Conservation (phyloP, 2,329 filamentous ascomycete species). For the Alternaria arbusti region DNA sequence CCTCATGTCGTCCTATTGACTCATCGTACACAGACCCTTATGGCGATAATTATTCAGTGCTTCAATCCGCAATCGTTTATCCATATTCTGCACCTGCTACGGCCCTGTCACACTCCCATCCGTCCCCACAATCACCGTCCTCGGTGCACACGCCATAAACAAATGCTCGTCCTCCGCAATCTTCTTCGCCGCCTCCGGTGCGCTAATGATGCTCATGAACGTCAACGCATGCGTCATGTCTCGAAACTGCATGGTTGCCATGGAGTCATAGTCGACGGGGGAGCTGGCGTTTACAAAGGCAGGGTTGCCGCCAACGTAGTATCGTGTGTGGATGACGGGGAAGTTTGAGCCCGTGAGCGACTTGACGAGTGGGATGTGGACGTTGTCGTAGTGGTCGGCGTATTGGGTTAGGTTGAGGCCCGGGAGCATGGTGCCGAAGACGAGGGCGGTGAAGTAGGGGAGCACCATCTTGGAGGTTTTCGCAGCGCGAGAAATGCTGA, state of each 20-base stretch:
- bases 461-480: not conserved
- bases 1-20: not conserved
- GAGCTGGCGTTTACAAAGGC: not conserved
- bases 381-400: not conserved
- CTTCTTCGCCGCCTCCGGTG: not conserved
- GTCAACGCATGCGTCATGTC: not conserved
- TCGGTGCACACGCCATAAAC: not conserved
- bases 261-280: not conserved
- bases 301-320: not conserved
- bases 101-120: not conserved
- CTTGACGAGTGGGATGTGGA: not conserved
- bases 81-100: not conserved
- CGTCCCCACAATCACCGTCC: not conserved
- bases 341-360: conserved; percentile 1
- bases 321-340: not conserved
- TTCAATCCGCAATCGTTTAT: too few relatives aligned
- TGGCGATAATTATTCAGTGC: not conserved
- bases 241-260: not conserved
- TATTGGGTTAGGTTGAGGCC: not conserved
- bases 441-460: not conserved
- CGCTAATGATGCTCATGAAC: not conserved
- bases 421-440: not conserved
- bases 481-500: not conserved
- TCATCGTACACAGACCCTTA: not conserved
- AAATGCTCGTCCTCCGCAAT: not conserved